A percentile compares a stretch with the other conserved stretches of the same genome.
Evolutionary conservation across 441 rosid species (phyloP).

Genomic region (Brassica hybrid): DNA sequence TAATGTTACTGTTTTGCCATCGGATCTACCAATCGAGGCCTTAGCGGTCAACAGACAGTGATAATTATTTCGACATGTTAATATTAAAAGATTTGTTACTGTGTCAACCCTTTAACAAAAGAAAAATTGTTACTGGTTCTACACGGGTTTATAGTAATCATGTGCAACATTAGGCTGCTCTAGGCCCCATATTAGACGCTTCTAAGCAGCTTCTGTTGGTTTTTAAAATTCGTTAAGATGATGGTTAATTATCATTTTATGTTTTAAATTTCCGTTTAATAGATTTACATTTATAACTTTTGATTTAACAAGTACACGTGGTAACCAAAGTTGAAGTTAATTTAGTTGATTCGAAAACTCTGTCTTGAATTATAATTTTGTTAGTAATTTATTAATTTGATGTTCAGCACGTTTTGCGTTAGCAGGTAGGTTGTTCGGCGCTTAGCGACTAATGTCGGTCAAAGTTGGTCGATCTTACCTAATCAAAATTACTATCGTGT

Average conservation of each 20-base stretch:
- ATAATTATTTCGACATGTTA: not conserved
- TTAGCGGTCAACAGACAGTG: not conserved
- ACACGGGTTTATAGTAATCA: not conserved
- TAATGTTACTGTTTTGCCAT: too few relatives aligned
- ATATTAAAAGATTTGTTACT: not conserved
- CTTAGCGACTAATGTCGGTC: not conserved
- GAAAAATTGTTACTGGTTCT: not conserved
- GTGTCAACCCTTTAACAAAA: too few relatives aligned
- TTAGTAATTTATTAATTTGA: not conserved
- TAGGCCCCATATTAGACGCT: not conserved
- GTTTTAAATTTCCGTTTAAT: not conserved
- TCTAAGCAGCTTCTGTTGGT: not conserved
- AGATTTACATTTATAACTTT: not conserved
- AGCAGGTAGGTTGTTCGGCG: not conserved
- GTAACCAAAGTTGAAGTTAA: not conserved
- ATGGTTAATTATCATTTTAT: too few relatives aligned
- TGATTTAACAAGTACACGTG: not conserved
- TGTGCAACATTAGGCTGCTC: not conserved
- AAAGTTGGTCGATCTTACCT: not conserved
- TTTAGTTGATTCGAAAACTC: not conserved
- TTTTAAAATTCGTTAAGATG: not conserved
- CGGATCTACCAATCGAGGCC: too few relatives aligned
- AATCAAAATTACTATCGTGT: not conserved
- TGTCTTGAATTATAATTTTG: not conserved
- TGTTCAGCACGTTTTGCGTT: not conserved